Conservation (phyloP, 2,329 filamentous ascomycete species). For the Sclerotinia minor region DNA sequence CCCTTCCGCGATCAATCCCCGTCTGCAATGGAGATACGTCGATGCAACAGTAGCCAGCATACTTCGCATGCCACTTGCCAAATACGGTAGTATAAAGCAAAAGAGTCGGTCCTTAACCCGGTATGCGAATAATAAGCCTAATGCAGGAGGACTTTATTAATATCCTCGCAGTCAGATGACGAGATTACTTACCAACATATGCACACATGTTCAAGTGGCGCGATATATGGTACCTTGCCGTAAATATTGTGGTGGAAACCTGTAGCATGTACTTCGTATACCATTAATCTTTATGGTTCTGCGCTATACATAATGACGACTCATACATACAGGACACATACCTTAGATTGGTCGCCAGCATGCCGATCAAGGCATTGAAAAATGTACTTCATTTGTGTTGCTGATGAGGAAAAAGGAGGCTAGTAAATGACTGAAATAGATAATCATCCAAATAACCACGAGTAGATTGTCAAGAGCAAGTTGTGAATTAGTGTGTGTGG, state of each 20-base stretch:
- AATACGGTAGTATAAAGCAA: not conserved
- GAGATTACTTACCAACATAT: slow-evolving; percentile 22
- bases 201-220: not conserved
- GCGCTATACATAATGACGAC: not conserved
- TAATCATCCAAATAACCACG: not conserved
- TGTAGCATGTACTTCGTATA: not conserved
- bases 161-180: slow-evolving; percentile 16
- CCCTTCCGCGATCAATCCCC: slow-evolving; percentile 12
- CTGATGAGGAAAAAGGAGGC: not conserved
- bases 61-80: not conserved
- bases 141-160: not conserved
- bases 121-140: not conserved
- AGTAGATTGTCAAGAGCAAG: not conserved
- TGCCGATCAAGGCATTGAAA: not conserved
- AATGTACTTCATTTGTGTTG: not conserved
- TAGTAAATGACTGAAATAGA: not conserved
- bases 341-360: not conserved
- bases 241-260: not conserved
- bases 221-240: not conserved
- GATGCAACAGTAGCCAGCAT: slow-evolving; percentile 6
- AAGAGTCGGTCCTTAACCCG: too few relatives aligned
- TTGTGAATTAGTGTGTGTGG: not conserved
- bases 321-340: not conserved
- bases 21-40: slow-evolving; percentile 1
- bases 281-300: not conserved